Base-by-base conservation (phyloP, 345 rosid species). In the Carallia brachiata region DNA sequence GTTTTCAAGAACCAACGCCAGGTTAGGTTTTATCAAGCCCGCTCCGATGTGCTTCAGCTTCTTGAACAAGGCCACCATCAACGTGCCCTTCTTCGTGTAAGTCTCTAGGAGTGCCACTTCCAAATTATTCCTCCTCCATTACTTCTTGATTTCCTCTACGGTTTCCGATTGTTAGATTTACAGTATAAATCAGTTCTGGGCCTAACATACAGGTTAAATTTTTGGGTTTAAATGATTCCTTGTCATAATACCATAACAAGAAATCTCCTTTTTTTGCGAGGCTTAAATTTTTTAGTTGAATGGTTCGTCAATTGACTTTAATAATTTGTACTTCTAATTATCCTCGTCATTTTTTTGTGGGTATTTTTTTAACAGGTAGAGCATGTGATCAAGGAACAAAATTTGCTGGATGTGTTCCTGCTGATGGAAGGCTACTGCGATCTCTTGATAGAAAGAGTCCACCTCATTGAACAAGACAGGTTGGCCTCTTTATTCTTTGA, bases 61-160 rank as follows among this genome's bases (percentile, higher is more conserved):
- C 99, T 95, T 52, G 81, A 82, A 34, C 94, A 78, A 4, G 89
- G 91, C 7, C 78, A 79, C 52, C 94, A 85, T 62, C 92, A 89
- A n/a, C 82, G 87, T 1, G 97, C 98, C 79, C 88, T 86, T 66
- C 88, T 86, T 62, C 86, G 98, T 34, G 92, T 89, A 77, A 56
- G 71, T 6, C 50, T 23, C 55, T 30, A 40, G 47, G 15, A n/a
- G n/a, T n/a, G n/a, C n/a, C n/a, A n/a, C n/a, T n/a, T n/a, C n/a
- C n/a, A n/a, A n/a, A n/a, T n/a, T n/a, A n/a, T n/a, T n/a, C n/a
- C n/a, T n/a, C n/a, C n/a, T n/a, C n/a, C n/a, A n/a, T n/a, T n/a
- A n/a, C n/a, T n/a, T n/a, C n/a, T n/a, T 44, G 16, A 44, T 4
- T 44, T 44, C 16, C 50, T 44, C 4, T 44, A 12, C 12, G 50